Percentiles rank a stretch among this genome's conserved stretches.
Evolutionary conservation across 352 stramenopile species (phyloP).

Genomic region (Pythium coloratum): DNA sequence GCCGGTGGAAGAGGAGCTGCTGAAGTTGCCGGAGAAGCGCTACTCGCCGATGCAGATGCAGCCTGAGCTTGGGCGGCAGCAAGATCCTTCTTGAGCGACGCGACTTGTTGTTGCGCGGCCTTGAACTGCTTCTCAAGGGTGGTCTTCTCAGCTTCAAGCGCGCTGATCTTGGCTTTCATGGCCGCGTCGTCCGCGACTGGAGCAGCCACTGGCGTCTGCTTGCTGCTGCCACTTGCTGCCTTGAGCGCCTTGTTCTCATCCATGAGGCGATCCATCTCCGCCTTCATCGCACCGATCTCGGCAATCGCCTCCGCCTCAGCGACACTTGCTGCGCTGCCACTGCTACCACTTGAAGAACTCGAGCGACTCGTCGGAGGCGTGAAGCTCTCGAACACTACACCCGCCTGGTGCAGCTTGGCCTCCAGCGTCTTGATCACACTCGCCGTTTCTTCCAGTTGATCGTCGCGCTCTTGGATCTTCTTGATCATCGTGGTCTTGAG

Average conservation of each 20-base stretch:
- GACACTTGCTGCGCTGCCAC: constrained; percentile 7
- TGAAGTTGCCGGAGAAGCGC: background rate
- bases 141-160: constrained; percentile 56
- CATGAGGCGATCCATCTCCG: constrained; percentile 68
- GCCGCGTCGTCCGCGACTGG: background rate
- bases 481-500: constrained; percentile 84
- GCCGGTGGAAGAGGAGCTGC: constrained; percentile 22
- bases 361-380: constrained; percentile 19
- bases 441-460: constrained; percentile 61
- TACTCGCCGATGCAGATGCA: constrained; percentile 17
- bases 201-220: background rate
- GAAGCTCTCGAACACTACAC: constrained; percentile 41
- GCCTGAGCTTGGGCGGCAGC: constrained; percentile 17
- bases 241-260: constrained; percentile 67
- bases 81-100: constrained; percentile 33
- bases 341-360: background rate
- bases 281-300: constrained; percentile 72
- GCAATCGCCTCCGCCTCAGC: constrained; percentile 47
- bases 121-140: constrained; percentile 62
- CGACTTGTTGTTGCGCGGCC: constrained; percentile 57
- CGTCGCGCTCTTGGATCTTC: constrained; percentile 71
- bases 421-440: constrained; percentile 66
- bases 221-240: background rate
- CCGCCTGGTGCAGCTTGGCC: constrained; percentile 51
- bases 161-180: constrained; percentile 21